phyloP scores from a whole-genome alignment of 2,329 filamentous ascomycete genomes.

The Botrytis paeoniae region DNA sequence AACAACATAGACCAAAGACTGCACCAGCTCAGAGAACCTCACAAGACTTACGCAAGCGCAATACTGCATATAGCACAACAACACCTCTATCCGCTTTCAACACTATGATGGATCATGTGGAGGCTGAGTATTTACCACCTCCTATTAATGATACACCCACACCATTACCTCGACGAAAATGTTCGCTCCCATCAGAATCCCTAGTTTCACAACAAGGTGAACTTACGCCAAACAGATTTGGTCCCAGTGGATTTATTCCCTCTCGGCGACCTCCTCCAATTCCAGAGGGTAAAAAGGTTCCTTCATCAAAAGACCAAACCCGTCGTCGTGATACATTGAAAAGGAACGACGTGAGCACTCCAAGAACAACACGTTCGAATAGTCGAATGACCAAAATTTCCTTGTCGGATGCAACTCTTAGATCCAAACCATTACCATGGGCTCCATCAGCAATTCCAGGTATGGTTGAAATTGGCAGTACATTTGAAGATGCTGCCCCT shows the following conservation, averaged over 20 bases:
- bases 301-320: background rate
- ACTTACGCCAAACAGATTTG: constrained; percentile 9
- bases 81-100: constrained; percentile 31
- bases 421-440: constrained; percentile 18
- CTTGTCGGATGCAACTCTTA: constrained; percentile 4
- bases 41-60: constrained; percentile 3
- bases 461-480: constrained; percentile 16
- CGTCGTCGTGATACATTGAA: background rate
- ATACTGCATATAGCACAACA: background rate
- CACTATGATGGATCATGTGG: constrained; percentile 19
- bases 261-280: constrained; percentile 20
- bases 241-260: constrained; percentile 17
- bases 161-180: background rate
- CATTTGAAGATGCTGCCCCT: background rate
- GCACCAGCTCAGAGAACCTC: constrained; percentile 20
- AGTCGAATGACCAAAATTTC: constrained; percentile 4
- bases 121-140: background rate
- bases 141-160: constrained; percentile 1
- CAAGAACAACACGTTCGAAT: background rate
- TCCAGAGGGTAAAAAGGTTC: background rate
- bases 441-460: constrained; percentile 13
- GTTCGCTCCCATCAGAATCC: background rate
- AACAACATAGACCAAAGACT: constrained; percentile 26
- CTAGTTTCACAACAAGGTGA: constrained; percentile 3
- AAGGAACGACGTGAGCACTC: background rate